These are phyloP conservation scores for Vigna trinervia DNA, from an alignment of 306 rosid genomes.

Conservation along the genomic window DNA sequence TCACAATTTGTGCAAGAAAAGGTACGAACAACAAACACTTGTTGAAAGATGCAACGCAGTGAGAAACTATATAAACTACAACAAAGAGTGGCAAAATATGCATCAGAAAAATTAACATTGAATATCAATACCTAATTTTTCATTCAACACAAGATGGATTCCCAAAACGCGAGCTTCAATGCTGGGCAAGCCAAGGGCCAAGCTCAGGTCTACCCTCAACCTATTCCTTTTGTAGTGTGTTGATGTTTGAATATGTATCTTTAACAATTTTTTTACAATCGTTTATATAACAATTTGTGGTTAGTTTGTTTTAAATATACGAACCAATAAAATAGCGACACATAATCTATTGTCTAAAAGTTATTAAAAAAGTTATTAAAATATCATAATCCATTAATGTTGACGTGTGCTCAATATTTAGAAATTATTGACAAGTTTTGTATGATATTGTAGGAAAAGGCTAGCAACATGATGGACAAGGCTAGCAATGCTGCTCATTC, in stretches of 20 bases:
- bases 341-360: too few species aligned
- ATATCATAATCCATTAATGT: too few species aligned
- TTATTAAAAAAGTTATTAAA: too few species aligned
- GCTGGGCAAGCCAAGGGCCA: constrained; percentile 72
- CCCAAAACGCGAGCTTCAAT: constrained; percentile 49
- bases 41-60: background rate
- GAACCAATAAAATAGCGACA: too few species aligned
- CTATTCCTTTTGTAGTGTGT: too few species aligned
- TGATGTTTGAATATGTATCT: background rate
- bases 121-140: background rate
- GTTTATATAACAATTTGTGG: too few species aligned
- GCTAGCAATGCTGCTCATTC: constrained; percentile 57
- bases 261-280: too few species aligned
- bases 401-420: background rate
- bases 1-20: background rate
- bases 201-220: constrained; percentile 47
- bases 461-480: constrained; percentile 55
- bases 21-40: background rate
- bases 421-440: background rate
- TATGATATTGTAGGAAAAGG: constrained; percentile 59
- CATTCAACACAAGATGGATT: constrained; percentile 31
- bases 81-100: background rate
- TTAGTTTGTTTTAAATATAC: too few species aligned
- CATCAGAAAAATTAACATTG: background rate
- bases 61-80: constrained; percentile 35